Conservation (phyloP, 306 rosid species). For the Vachellia collinsii region DNA sequence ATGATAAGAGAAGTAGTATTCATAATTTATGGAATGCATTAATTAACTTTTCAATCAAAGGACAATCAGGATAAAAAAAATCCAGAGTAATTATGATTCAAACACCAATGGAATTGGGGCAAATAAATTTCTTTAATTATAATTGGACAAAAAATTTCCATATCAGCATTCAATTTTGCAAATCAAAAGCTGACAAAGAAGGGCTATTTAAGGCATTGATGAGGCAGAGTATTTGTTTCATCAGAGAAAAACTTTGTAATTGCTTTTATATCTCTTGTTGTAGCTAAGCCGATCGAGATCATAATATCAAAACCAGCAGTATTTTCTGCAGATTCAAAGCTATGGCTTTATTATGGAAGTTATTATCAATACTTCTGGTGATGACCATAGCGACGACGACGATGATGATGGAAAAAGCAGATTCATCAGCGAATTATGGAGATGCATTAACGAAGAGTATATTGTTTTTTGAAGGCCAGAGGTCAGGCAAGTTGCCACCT, state of each 20-base stretch:
- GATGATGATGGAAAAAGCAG: conserved; percentile 1
- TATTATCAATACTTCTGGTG: neutral
- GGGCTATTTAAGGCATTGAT: neutral
- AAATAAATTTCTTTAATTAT: neutral
- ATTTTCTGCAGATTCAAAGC: neutral
- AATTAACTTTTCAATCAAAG: no score
- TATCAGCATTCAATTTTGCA: neutral
- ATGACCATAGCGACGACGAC: neutral
- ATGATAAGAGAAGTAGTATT: no score
- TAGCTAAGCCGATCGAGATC: neutral
- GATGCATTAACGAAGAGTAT: conserved; percentile 58
- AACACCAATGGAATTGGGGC: neutral
- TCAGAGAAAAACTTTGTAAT: neutral
- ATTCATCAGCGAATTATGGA: conserved; percentile 38
- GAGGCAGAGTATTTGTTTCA: neutral
- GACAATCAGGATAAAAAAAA: neutral
- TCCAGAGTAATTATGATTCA: neutral
- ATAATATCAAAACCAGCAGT: neutral
- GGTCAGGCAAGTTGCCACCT: conserved; percentile 58
- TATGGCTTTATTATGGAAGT: neutral
- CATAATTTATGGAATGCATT: no score
- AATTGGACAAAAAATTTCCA: neutral
- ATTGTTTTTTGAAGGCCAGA: conserved; percentile 57
- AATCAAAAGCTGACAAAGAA: neutral
- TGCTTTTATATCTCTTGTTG: neutral